Percentiles rank a stretch among this genome's conserved stretches.
These are phyloP conservation scores for Dothiorella sarmentorum DNA, from an alignment of 2,329 filamentous ascomycete species.

Conservation along the genomic window DNA sequence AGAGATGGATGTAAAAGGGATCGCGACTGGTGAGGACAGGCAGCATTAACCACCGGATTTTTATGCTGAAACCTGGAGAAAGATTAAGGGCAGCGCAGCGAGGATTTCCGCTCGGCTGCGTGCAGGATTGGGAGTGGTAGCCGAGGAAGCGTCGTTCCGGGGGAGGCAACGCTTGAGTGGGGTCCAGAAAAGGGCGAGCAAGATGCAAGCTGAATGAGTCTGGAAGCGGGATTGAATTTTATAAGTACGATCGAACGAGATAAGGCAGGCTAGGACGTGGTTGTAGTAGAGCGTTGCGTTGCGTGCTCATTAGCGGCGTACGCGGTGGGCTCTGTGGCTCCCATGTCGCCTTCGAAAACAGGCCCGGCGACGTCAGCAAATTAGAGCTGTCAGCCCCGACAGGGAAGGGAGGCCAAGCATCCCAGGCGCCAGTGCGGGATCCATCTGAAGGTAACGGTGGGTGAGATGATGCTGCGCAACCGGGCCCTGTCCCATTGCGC, in stretches of 20 bases:
- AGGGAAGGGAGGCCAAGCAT: neutral
- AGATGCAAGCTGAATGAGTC: neutral
- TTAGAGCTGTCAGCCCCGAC: neutral
- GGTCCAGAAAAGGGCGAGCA: neutral
- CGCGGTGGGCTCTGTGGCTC: neutral
- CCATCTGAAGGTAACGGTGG: neutral
- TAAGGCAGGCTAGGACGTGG: neutral
- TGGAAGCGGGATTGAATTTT: neutral
- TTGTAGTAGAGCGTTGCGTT: constrained; percentile 5
- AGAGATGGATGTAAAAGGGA: constrained; percentile 39
- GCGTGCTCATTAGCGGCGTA: neutral
- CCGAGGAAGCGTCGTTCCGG: neutral
- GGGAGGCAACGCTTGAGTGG: neutral
- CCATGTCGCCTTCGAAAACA: neutral
- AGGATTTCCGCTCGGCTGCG: constrained; percentile 20
- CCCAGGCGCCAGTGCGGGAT: constrained; percentile 2
- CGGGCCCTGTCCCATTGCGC: neutral
- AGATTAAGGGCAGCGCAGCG: constrained; percentile 15
- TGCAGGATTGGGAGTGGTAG: neutral
- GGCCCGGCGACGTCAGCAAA: neutral
- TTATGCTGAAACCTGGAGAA: neutral
- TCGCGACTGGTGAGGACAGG: constrained; percentile 29
- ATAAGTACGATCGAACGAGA: neutral
- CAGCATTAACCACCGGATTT: constrained; percentile 37
- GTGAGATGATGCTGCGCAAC: constrained; percentile 12